Evolutionary conservation across 371 early-diverging fungal genomes (phyloP).

Genomic region (Batkoa obscura): DNA sequence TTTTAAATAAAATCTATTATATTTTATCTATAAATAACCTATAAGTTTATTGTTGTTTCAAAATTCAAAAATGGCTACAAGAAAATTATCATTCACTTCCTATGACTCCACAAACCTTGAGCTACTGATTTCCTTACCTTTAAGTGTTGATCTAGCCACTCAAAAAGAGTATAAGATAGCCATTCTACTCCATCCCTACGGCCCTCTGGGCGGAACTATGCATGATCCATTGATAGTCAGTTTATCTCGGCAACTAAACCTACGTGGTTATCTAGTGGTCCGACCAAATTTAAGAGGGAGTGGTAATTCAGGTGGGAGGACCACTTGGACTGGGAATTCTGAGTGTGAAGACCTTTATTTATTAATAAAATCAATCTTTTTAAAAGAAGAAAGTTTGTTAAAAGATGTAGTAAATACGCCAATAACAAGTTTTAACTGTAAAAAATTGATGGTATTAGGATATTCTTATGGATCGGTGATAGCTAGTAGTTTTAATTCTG

Average conservation of each 20-base stretch:
- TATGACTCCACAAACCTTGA: too few species aligned
- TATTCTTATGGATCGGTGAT: conserved; percentile 2
- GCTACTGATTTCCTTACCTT: too few species aligned
- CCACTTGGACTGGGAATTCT: not conserved
- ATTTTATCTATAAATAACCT: too few species aligned
- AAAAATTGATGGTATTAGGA: not conserved
- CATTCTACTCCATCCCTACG: conserved; percentile 2
- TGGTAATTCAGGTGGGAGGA: not conserved
- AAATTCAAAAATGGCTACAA: too few species aligned
- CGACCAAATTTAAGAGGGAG: not conserved
- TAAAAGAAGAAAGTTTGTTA: not conserved
- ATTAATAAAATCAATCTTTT: not conserved
- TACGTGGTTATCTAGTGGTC: not conserved
- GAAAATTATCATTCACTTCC: too few species aligned
- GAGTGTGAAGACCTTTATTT: conserved; percentile 3
- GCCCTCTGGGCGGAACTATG: not conserved
- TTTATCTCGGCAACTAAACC: not conserved
- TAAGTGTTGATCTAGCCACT: too few species aligned
- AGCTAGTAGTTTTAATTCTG: not conserved
- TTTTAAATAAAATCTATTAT: too few species aligned
- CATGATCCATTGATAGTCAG: not conserved
- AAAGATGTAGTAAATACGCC: not conserved
- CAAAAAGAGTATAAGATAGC: not conserved
- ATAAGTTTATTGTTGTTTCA: too few species aligned
- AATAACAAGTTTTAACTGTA: not conserved